A percentile compares a stretch with the other conserved stretches of the same genome.
phyloP scores from a whole-genome alignment of 306 rosid species.

The Parietaria judaica region DNA sequence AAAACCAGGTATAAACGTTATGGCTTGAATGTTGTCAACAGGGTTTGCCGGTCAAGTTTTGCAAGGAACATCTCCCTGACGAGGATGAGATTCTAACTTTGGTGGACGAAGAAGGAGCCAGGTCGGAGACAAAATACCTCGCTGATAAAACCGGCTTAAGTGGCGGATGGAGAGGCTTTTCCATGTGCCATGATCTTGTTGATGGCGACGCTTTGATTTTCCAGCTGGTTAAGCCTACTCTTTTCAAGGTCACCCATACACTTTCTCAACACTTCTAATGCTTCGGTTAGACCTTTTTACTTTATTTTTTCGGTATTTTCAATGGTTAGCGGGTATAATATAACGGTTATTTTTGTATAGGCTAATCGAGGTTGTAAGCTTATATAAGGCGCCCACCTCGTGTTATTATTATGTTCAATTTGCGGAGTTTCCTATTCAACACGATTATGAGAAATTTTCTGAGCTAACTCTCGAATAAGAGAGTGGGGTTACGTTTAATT shows the following conservation, averaged over 20 bases:
- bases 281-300: too few species aligned
- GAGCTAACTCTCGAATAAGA: too few species aligned
- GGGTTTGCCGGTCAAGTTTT: conserved; percentile 39
- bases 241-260: conserved; percentile 35
- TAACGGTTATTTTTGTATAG: too few species aligned
- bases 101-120: conserved; percentile 40
- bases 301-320: too few species aligned
- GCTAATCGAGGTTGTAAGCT: too few species aligned
- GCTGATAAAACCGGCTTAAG: conserved; percentile 31
- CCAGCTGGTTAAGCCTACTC: conserved; percentile 39
- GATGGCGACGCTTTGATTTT: conserved; percentile 65
- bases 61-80: conserved; percentile 33
- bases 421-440: too few species aligned
- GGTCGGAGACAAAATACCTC: conserved; percentile 29
- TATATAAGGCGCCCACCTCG: too few species aligned
- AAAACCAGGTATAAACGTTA: not conserved
- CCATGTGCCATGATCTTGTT: conserved; percentile 38
- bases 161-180: conserved; percentile 48
- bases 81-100: conserved; percentile 21
- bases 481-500: too few species aligned
- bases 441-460: too few species aligned
- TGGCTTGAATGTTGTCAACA: conserved; percentile 15
- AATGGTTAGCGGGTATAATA: too few species aligned
- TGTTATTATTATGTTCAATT: too few species aligned
- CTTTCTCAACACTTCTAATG: not conserved